A percentile compares a stretch with the other conserved stretches of the same genome.
Conservation (phyloP, 2,329 filamentous ascomycete genomes). For the Aspergillus ustus region DNA sequence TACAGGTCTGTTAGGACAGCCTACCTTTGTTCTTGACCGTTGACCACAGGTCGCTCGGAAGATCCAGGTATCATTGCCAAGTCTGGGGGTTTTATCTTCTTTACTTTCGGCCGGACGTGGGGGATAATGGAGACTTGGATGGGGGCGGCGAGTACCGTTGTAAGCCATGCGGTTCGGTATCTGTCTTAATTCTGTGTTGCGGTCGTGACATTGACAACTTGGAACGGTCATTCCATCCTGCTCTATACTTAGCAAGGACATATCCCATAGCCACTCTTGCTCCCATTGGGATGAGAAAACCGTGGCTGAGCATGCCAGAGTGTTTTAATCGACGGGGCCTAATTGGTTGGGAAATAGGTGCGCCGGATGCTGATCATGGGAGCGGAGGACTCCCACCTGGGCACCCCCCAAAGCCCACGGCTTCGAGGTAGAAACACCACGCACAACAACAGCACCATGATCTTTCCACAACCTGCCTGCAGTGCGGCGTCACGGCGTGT, state of each 20-base stretch:
- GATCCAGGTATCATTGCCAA: neutral
- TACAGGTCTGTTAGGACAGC: constrained; percentile 1
- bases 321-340: neutral
- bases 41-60: neutral
- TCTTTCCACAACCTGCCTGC: neutral
- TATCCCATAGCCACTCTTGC: constrained; percentile 5
- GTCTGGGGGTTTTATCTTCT: neutral
- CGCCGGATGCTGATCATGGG: neutral
- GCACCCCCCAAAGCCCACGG: constrained; percentile 1
- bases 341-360: neutral
- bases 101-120: neutral
- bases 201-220: neutral
- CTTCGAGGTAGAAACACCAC: constrained; percentile 3
- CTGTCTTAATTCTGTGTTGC: neutral
- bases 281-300: neutral
- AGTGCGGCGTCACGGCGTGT: too few relatives aligned
- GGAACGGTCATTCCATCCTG: neutral
- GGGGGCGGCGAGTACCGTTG: neutral
- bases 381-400: neutral
- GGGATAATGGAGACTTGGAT: neutral
- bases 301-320: constrained; percentile 11
- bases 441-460: neutral
- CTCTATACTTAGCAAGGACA: constrained; percentile 8
- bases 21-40: neutral
- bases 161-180: neutral